Percentiles rank a stretch among this genome's conserved stretches.
Evolutionary conservation across 1,284 basidiomycete genomes (phyloP).

Genomic region (Filobasidium uniguttulatum): DNA sequence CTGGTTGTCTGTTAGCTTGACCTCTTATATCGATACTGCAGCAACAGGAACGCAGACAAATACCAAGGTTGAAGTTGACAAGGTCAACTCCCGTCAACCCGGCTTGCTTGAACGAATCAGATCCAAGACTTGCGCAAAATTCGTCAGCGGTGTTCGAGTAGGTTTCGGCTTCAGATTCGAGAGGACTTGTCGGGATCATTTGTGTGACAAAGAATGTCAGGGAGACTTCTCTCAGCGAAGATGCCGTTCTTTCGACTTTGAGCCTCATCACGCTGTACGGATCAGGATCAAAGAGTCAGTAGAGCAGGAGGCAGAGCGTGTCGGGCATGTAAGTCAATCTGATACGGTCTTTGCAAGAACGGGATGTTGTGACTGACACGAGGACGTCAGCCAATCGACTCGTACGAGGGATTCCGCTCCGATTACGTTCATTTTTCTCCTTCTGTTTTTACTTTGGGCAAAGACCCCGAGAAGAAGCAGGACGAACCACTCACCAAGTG

Average conservation of each 20-base stretch:
- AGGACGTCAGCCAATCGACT: constrained; percentile 43
- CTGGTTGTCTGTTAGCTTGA: constrained; percentile 26
- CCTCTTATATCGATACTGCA: constrained; percentile 38
- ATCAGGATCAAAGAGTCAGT: constrained; percentile 45
- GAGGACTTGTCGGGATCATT: constrained; percentile 59
- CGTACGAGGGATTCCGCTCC: constrained; percentile 78
- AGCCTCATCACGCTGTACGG: constrained; percentile 66
- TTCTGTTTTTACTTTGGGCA: constrained; percentile 65
- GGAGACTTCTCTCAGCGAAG: constrained; percentile 55
- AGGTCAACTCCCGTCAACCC: constrained; percentile 15
- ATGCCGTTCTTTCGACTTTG: constrained; percentile 71
- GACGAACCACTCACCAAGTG: constrained; percentile 27
- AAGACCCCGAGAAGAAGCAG: constrained; percentile 26
- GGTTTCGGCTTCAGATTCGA: constrained; percentile 78
- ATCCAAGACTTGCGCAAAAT: constrained; percentile 58
- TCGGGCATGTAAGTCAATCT: constrained; percentile 46
- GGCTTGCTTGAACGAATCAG: constrained; percentile 22
- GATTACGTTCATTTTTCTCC: constrained; percentile 77
- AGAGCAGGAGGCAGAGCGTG: constrained; percentile 20
- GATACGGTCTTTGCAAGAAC: not conserved
- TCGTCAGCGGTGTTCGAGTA: constrained; percentile 78
- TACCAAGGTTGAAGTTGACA: constrained; percentile 12
- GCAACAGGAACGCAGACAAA: constrained; percentile 33
- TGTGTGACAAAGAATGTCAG: constrained; percentile 49
- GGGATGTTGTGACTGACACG: constrained; percentile 1